Conservation (phyloP, 345 rosid species). For the Brassica nigra region DNA sequence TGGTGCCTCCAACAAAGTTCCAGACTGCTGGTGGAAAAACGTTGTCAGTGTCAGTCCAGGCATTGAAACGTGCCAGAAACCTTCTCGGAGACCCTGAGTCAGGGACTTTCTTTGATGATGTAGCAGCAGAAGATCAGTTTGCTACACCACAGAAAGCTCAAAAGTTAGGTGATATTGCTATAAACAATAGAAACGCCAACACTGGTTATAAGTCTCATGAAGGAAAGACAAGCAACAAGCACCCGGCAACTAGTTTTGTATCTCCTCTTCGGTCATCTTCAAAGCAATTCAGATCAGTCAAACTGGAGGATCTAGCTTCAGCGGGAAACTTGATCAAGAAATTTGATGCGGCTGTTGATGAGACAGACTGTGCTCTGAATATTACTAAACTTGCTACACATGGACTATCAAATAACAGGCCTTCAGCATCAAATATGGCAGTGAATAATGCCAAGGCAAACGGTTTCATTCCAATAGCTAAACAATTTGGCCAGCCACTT, state of each 20-base stretch:
- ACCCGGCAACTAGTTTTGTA: constrained; percentile 50
- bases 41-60: constrained; percentile 81
- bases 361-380: constrained; percentile 29
- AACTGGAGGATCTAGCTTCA: constrained; percentile 35
- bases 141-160: constrained; percentile 42
- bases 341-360: constrained; percentile 71
- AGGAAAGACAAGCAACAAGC: constrained; percentile 47
- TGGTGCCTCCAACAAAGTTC: constrained; percentile 66
- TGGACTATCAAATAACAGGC: constrained; percentile 34
- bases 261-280: constrained; percentile 63
- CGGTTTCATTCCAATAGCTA: constrained; percentile 35
- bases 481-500: constrained; percentile 48
- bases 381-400: constrained; percentile 34
- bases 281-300: constrained; percentile 42
- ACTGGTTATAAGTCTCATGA: constrained; percentile 43
- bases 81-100: constrained; percentile 92
- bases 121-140: constrained; percentile 41
- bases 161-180: constrained; percentile 38
- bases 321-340: constrained; percentile 69
- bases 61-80: constrained; percentile 79
- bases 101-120: constrained; percentile 57
- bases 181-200: constrained; percentile 46
- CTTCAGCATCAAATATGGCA: constrained; percentile 17
- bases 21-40: constrained; percentile 91
- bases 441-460: constrained; percentile 37